Percentiles rank a stretch among this genome's conserved stretches.
phyloP scores from a whole-genome alignment of 192 early-diverging fungal species.

The Backusella westeae region DNA sequence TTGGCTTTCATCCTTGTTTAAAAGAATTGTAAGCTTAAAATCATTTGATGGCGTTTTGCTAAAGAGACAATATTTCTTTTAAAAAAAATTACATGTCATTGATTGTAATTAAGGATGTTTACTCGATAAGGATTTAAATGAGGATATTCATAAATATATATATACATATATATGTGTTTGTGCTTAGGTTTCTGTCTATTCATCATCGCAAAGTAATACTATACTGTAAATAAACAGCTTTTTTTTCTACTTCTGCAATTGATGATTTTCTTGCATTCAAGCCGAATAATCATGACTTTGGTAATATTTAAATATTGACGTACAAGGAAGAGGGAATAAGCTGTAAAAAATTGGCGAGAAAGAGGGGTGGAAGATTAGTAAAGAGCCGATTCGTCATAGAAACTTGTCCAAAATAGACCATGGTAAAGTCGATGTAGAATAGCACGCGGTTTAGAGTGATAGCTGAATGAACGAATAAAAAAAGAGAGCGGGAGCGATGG shows the following conservation, averaged over 20 bases:
- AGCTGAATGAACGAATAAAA: not conserved
- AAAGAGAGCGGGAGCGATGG: not conserved
- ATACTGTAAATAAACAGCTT: too few relatives aligned
- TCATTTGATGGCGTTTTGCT: not conserved
- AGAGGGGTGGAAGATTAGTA: not conserved
- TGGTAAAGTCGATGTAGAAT: not conserved
- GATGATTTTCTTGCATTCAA: not conserved
- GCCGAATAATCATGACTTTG: not conserved
- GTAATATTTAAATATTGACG: not conserved
- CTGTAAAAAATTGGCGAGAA: not conserved
- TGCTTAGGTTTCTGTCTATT: too few relatives aligned
- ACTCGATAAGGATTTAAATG: too few relatives aligned
- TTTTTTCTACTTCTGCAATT: not conserved
- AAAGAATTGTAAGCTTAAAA: not conserved
- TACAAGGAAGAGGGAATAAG: not conserved
- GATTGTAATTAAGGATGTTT: too few relatives aligned
- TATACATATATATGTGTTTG: too few relatives aligned
- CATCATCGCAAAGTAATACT: too few relatives aligned
- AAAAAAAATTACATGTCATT: too few relatives aligned
- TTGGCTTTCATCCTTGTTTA: not conserved
- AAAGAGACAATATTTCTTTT: not conserved
- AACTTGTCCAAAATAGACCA: not conserved
- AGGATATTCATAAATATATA: too few relatives aligned
- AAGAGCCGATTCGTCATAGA: not conserved
- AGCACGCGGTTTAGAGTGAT: not conserved